phyloP scores from a whole-genome alignment of 129 eudicot genomes.

The Chrysanthemum makinoi region DNA sequence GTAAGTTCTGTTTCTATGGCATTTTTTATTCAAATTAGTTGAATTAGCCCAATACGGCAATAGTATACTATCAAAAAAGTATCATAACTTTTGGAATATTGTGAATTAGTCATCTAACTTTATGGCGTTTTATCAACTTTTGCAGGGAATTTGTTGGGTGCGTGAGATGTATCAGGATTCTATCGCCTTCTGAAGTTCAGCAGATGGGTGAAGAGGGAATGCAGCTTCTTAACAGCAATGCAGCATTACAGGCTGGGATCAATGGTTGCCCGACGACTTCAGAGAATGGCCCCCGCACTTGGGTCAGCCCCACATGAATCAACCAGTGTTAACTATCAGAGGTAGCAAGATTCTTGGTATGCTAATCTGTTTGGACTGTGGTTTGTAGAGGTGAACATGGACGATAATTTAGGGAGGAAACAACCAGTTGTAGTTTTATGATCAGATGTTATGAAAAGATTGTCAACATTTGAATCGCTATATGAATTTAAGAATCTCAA shows the following conservation, averaged over 20 bases:
- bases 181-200: slow-evolving; percentile 92
- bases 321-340: not conserved
- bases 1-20: slow-evolving; percentile 47
- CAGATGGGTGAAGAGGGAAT: slow-evolving; percentile 98
- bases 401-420: slow-evolving; percentile 11
- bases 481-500: slow-evolving; percentile 2
- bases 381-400: slow-evolving; percentile 17
- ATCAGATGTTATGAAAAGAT: slow-evolving; percentile 17
- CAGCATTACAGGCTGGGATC: slow-evolving; percentile 46
- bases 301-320: slow-evolving; percentile 34
- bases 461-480: slow-evolving; percentile 26
- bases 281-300: slow-evolving; percentile 36
- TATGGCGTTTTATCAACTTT: not conserved
- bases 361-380: slow-evolving; percentile 30
- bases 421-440: slow-evolving; percentile 29
- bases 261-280: slow-evolving; percentile 21
- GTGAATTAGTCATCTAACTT: not conserved
- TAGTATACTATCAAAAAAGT: not conserved
- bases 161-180: slow-evolving; percentile 81
- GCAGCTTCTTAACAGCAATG: slow-evolving; percentile 85
- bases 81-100: not conserved
- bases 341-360: slow-evolving; percentile 16
- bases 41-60: not conserved
- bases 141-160: slow-evolving; percentile 94
- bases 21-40: not conserved